phyloP scores from a whole-genome alignment of 2,329 filamentous ascomycete genomes.

The Ceratocystis destructans region DNA sequence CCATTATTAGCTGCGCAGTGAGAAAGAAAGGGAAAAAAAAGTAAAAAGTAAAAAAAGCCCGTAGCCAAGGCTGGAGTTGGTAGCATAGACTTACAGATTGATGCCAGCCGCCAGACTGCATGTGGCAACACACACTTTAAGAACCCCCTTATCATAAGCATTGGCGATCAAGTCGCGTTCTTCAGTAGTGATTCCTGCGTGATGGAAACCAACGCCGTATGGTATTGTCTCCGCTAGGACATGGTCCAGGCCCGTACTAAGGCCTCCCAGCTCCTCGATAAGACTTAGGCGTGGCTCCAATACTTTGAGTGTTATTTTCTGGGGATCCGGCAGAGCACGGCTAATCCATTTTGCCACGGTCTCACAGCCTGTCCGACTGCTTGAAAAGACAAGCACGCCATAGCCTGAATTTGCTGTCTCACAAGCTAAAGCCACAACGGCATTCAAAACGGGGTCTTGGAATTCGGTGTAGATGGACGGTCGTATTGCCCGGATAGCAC shows the following conservation, averaged over 20 bases:
- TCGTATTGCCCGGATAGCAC: slow-evolving; percentile 36
- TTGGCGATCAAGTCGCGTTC: slow-evolving; percentile 58
- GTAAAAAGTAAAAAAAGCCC: not conserved
- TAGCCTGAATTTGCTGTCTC: slow-evolving; percentile 57
- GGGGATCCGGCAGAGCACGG: slow-evolving; percentile 44
- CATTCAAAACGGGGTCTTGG: slow-evolving; percentile 50
- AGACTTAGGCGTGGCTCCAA: slow-evolving; percentile 49
- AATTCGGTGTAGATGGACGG: slow-evolving; percentile 48
- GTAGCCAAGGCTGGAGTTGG: not conserved
- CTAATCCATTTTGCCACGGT: slow-evolving; percentile 54
- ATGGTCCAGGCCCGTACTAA: slow-evolving; percentile 52
- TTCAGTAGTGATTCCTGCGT: slow-evolving; percentile 60
- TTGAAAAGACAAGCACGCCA: slow-evolving; percentile 60
- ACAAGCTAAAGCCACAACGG: slow-evolving; percentile 54
- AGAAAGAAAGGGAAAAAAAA: no score
- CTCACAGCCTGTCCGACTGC: slow-evolving; percentile 54
- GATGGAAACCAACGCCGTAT: slow-evolving; percentile 60
- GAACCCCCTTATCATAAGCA: slow-evolving; percentile 53
- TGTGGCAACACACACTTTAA: slow-evolving; percentile 62
- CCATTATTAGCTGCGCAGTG: not conserved
- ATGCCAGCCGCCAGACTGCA: slow-evolving; percentile 75
- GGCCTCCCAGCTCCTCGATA: slow-evolving; percentile 50
- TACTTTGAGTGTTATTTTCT: slow-evolving; percentile 34
- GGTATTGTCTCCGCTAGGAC: slow-evolving; percentile 50
- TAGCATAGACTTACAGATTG: slow-evolving; percentile 38